Conservation (phyloP, 1,284 basidiomycete genomes). For the Pyrrhoderma lamaoense region DNA sequence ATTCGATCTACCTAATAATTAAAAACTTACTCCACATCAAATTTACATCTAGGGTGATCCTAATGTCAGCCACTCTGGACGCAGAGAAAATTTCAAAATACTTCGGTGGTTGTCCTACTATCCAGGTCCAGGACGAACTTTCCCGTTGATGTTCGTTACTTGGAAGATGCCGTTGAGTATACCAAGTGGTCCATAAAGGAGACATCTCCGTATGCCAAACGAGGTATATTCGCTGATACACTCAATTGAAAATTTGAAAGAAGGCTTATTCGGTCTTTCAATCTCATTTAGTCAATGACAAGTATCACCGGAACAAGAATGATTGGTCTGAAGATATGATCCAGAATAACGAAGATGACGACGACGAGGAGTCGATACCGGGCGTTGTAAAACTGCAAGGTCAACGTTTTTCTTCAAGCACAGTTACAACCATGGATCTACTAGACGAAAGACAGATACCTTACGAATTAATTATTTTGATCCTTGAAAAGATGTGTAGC, state of each 20-base stretch:
- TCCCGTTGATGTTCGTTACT: slow-evolving; percentile 85
- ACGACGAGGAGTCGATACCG: slow-evolving; percentile 43
- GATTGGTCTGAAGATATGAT: slow-evolving; percentile 73
- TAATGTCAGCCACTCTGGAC: slow-evolving; percentile 98
- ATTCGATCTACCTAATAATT: neutral
- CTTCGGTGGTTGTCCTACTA: slow-evolving; percentile 85
- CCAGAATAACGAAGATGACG: slow-evolving; percentile 62
- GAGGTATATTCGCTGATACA: slow-evolving; percentile 44
- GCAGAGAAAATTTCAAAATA: slow-evolving; percentile 91
- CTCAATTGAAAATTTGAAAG: no score
- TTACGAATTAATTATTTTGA: slow-evolving; percentile 81
- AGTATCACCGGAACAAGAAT: slow-evolving; percentile 54
- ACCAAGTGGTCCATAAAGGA: slow-evolving; percentile 83
- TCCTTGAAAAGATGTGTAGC: slow-evolving; percentile 84
- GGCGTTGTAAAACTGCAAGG: slow-evolving; percentile 46
- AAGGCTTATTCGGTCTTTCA: no score
- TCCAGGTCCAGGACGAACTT: slow-evolving; percentile 96
- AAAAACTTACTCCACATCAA: slow-evolving; percentile 1
- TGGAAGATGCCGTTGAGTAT: slow-evolving; percentile 91
- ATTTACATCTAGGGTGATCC: slow-evolving; percentile 57
- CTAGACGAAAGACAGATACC: slow-evolving; percentile 88
- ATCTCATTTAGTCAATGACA: slow-evolving; percentile 50
- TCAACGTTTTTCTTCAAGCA: slow-evolving; percentile 67
- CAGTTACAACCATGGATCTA: slow-evolving; percentile 76
- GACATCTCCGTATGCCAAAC: slow-evolving; percentile 78